phyloP scores from a whole-genome alignment of 1,139 yeast genomes.

The Yamadazyma triangularis region DNA sequence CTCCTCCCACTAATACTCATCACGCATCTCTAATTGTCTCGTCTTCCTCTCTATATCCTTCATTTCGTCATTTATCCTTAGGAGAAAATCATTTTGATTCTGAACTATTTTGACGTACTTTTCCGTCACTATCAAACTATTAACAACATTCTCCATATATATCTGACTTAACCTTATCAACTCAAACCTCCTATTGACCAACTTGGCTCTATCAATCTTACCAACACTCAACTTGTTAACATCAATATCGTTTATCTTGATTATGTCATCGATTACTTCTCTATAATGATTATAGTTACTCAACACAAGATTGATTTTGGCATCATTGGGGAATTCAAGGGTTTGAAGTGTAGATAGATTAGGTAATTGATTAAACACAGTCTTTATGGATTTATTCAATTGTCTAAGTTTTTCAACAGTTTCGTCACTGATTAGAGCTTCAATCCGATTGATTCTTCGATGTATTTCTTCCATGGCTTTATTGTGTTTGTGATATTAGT shows the following conservation, averaged over 20 bases:
- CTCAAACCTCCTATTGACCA: conserved; percentile 3
- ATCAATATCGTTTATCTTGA: conserved; percentile 6
- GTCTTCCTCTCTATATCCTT: background rate
- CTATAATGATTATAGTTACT: conserved; percentile 8
- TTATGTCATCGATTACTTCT: conserved; percentile 3
- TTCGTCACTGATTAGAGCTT: conserved; percentile 1
- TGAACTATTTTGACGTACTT: conserved; percentile 5
- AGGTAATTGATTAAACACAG: conserved; percentile 6
- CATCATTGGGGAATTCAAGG: conserved; percentile 1
- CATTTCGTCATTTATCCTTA: background rate
- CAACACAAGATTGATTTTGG: conserved; percentile 8
- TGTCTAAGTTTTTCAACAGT: conserved; percentile 2
- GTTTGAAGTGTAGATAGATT: conserved; percentile 4
- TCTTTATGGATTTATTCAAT: conserved; percentile 4
- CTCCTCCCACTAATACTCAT: no score
- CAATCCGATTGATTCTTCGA: conserved; percentile 1
- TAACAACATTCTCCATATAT: conserved; percentile 6
- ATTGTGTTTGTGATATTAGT: no score
- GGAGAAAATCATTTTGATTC: conserved; percentile 8
- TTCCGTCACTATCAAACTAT: conserved; percentile 8
- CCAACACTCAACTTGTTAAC: conserved; percentile 3
- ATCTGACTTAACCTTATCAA: conserved; percentile 5
- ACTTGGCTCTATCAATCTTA: conserved; percentile 3
- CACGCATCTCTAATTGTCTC: background rate
- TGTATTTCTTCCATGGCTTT: background rate